Evolutionary conservation across 441 rosid genomes (phyloP), one percentile per base, ranked within the genome.

Genomic region (Adansonia gregorii): DNA sequence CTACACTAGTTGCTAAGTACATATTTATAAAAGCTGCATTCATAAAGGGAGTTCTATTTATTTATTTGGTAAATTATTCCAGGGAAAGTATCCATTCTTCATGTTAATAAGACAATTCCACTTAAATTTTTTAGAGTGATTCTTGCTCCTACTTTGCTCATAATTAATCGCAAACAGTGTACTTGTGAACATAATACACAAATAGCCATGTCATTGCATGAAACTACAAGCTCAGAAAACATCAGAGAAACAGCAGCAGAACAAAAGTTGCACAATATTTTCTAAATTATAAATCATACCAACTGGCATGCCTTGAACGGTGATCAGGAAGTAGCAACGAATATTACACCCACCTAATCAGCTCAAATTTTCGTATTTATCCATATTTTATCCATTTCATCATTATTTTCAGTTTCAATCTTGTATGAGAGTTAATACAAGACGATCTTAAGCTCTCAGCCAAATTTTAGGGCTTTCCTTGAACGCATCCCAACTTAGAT

Each of bases 151-250:
- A 24, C 43, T 4, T 12, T 61, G 39, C 43, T 61, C 43, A 61
- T 11, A 27, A 61, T 24, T 61, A 7, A 27, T 61, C 12, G 67
- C 41, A 61, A 27, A 4, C 1, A 60, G 35, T 9, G 15, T 22
- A 59, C 4, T 59, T 59, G 65, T 15, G 0, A 1, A 10, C 41
- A 3, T 24, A 11, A 14, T 24, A 60, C 6, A 60, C 39, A 60
- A 60, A 60, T 39, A 60, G 65, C 39, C 49, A 15, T 41, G 70
- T 66, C 24, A 9, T 65, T 66, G 27, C 70, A 43, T 41, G 51
- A 17, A 17, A 48, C 48, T 35, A 8, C 69, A 65, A 39, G 11
- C 7, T n/a, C 24, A 65, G 39, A 60, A 10, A 9, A 1, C 39
- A 22, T 60, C 12, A 4, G 2, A 22, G 3, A 60, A 22, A 60